Conservation (phyloP, 306 rosid genomes). For the Fagus crenata region DNA sequence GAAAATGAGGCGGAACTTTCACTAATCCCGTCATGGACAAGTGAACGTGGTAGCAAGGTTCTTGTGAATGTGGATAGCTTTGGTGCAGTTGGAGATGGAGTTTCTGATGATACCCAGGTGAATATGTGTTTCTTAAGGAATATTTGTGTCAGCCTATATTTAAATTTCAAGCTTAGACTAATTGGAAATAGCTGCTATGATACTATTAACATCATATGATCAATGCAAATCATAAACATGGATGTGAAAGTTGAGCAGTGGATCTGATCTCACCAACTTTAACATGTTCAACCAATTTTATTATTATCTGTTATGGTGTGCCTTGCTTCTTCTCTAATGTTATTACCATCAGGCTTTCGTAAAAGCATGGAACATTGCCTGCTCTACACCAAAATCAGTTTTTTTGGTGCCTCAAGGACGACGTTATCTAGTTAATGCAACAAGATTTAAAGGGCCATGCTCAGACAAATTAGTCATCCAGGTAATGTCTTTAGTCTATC, state of each 20-base stretch:
- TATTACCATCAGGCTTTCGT: conserved; percentile 61
- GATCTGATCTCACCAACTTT: not conserved
- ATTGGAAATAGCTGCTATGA: too few relatives aligned
- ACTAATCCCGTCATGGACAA: conserved; percentile 67
- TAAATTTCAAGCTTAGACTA: not conserved
- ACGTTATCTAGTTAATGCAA: conserved; percentile 77
- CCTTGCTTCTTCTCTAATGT: conserved; percentile 37
- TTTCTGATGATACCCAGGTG: conserved; percentile 86
- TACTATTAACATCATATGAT: too few relatives aligned
- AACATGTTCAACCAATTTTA: not conserved
- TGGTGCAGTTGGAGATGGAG: conserved; percentile 81
- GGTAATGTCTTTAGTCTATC: conserved; percentile 37
- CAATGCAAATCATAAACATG: too few relatives aligned
- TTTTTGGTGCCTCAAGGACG: conserved; percentile 74
- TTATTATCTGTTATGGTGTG: not conserved
- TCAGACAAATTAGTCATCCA: conserved; percentile 61
- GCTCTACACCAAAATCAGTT: conserved; percentile 71
- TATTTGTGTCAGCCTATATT: not conserved
- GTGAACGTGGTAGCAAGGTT: conserved; percentile 79
- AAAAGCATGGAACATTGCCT: conserved; percentile 84
- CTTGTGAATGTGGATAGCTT: conserved; percentile 93
- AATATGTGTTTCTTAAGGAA: conserved; percentile 1
- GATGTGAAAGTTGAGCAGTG: not conserved
- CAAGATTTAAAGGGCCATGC: conserved; percentile 84
- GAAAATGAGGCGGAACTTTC: conserved; percentile 52